Evolutionary conservation across 2,329 filamentous ascomycete species (phyloP).

Genomic region (Tympanopsis confertula): DNA sequence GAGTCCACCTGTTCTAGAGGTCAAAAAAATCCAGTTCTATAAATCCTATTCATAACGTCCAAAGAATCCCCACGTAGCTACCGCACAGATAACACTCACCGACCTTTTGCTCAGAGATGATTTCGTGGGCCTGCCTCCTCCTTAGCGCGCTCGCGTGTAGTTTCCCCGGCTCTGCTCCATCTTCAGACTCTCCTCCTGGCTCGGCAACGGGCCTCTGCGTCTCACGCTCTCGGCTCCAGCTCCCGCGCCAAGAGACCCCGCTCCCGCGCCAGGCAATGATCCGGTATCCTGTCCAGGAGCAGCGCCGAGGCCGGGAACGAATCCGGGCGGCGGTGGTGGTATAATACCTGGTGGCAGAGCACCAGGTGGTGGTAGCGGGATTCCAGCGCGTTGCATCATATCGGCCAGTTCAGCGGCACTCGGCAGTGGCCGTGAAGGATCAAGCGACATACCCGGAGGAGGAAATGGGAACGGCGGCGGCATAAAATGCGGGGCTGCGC

Average conservation of each 20-base stretch:
- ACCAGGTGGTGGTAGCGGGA: conserved; percentile 43
- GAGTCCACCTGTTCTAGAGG: too few relatives aligned
- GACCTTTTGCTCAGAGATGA: too few relatives aligned
- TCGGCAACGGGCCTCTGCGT: conserved; percentile 61
- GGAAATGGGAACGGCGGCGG: conserved; percentile 41
- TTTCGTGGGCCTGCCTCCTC: too few relatives aligned
- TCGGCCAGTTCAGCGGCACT: conserved; percentile 50
- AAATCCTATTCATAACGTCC: too few relatives aligned
- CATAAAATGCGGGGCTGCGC: conserved; percentile 14
- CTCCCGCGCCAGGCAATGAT: conserved; percentile 17
- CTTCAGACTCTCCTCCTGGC: conserved; percentile 71
- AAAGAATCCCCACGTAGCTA: too few relatives aligned
- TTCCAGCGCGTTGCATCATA: conserved; percentile 53
- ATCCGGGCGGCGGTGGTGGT: conserved; percentile 35
- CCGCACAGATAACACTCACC: too few relatives aligned
- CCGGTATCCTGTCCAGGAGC: background rate
- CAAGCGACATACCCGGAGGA: conserved; percentile 33
- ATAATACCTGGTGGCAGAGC: conserved; percentile 32
- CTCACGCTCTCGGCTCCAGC: conserved; percentile 29
- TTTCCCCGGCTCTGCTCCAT: conserved; percentile 61
- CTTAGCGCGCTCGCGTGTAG: conserved; percentile 40
- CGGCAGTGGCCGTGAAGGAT: conserved; percentile 28
- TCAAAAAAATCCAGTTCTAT: too few relatives aligned
- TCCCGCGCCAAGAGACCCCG: conserved; percentile 23
- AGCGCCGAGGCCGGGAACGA: conserved; percentile 22